phyloP scores from a whole-genome alignment of 2,329 filamentous ascomycete species.

The Penicillium digitatum region DNA sequence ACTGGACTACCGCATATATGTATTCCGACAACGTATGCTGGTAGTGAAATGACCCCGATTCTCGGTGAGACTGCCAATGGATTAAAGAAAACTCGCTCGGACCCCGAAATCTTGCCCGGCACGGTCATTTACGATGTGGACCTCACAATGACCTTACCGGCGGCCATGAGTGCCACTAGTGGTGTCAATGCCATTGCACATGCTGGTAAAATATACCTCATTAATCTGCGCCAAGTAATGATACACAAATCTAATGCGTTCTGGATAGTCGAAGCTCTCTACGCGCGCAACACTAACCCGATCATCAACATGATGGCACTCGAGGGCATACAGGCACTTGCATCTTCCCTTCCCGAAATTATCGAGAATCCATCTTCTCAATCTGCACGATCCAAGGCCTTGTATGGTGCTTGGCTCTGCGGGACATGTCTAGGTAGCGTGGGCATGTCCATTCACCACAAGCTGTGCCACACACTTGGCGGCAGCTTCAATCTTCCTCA shows the following conservation, averaged over 20 bases:
- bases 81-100: conserved; percentile 54
- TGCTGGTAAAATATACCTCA: conserved; percentile 41
- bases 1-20: conserved; percentile 56
- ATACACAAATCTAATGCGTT: background rate
- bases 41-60: conserved; percentile 63
- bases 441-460: conserved; percentile 64
- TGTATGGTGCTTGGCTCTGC: conserved; percentile 64
- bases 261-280: conserved; percentile 56
- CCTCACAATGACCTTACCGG: conserved; percentile 57
- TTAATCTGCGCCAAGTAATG: background rate
- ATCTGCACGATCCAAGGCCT: conserved; percentile 50
- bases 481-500: conserved; percentile 62
- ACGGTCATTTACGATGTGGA: conserved; percentile 64
- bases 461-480: conserved; percentile 62
- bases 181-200: conserved; percentile 65
- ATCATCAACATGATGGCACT: conserved; percentile 56
- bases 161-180: conserved; percentile 52
- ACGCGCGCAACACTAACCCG: conserved; percentile 59
- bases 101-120: conserved; percentile 57
- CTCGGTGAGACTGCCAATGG: conserved; percentile 60
- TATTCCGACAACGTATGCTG: conserved; percentile 60
- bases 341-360: conserved; percentile 52
- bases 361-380: conserved; percentile 44
- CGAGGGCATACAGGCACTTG: conserved; percentile 55
- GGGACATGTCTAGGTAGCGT: conserved; percentile 58